Conservation (phyloP, 768 basidiomycete genomes). For the Kwoniella shandongensis region DNA sequence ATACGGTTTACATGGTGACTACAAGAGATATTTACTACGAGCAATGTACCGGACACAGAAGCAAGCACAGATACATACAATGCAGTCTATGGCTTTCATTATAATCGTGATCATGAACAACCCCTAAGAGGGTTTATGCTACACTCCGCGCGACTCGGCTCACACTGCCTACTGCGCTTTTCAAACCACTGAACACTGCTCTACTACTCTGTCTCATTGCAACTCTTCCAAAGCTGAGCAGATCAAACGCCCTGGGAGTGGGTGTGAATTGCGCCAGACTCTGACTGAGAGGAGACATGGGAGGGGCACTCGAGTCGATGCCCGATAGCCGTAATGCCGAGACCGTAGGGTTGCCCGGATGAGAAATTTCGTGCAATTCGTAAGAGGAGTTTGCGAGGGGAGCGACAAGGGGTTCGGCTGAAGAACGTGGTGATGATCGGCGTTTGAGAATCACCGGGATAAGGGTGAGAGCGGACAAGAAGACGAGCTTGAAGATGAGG, state of each 20-base stretch:
- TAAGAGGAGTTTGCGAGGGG: neutral
- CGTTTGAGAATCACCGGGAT: conserved; percentile 72
- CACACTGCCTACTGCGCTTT: conserved; percentile 9
- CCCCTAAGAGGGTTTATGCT: too few relatives aligned
- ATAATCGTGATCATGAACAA: too few relatives aligned
- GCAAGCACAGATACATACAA: too few relatives aligned
- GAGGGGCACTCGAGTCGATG: neutral
- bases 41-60: too few relatives aligned
- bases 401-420: conserved; percentile 2
- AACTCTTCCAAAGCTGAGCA: conserved; percentile 40
- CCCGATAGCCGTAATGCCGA: conserved; percentile 4
- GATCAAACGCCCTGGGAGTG: conserved; percentile 41
- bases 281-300: conserved; percentile 26
- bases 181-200: conserved; percentile 13
- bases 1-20: too few relatives aligned
- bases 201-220: conserved; percentile 28
- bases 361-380: neutral
- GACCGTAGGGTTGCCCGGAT: conserved; percentile 2
- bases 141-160: neutral
- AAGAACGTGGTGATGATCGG: conserved; percentile 11
- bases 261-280: conserved; percentile 41
- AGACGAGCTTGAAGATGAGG: conserved; percentile 77
- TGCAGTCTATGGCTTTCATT: too few relatives aligned
- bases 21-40: too few relatives aligned
- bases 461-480: conserved; percentile 78